Evolutionary conservation across 352 stramenopile species (phyloP), one percentile per base, ranked within the genome.

Genomic region (Blastocystis sp.): DNA sequence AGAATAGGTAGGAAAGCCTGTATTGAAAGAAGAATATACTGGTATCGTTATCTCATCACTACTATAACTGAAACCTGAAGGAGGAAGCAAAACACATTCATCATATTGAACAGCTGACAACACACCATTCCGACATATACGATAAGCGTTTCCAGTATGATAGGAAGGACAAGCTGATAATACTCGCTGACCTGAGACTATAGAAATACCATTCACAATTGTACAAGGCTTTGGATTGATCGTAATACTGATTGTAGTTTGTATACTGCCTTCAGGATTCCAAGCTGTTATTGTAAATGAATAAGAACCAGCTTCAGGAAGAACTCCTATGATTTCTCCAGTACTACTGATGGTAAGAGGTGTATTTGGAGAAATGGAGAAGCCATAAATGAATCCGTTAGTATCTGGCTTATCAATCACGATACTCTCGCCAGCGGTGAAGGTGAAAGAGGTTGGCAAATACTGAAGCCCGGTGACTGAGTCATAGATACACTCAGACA

Each of bases 111-210:
- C 49, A 37, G 7, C 24, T 35, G 59, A 71, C 12, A 78, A 32
- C 24, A 78, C 35, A 16, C 66, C 66, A 32, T 78, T 78, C 0
- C 42, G 56, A 24, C 66, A 78, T 49, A 78, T 7, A 58, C 66
- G 66, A 29, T n/a, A 54, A 21, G 42, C 66, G 12, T 39, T 19
- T 0, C 66, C 66, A 29, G 24, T n/a, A 32, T 56, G 42, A 21
- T 21, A 29, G 12, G 32, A 39, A 39, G 66, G 66, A 57, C 66
- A 78, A 12, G 29, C 39, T 1, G 35, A 56, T 0, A 9, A 39
- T 12, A 46, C 24, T 19, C 21, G 56, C 14, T 42, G 42, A 12
- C 66, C 29, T 24, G 56, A 39, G 24, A 49, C 29, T 14, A 78
- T 49, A 21, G 66, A 29, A 56, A 78, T 54, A 6, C 27, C 24